A percentile compares a stretch with the other conserved stretches of the same genome.
These are phyloP conservation scores for Curvularia verruculosa DNA, from an alignment of 2,329 filamentous ascomycete genomes.

Conservation along the genomic window DNA sequence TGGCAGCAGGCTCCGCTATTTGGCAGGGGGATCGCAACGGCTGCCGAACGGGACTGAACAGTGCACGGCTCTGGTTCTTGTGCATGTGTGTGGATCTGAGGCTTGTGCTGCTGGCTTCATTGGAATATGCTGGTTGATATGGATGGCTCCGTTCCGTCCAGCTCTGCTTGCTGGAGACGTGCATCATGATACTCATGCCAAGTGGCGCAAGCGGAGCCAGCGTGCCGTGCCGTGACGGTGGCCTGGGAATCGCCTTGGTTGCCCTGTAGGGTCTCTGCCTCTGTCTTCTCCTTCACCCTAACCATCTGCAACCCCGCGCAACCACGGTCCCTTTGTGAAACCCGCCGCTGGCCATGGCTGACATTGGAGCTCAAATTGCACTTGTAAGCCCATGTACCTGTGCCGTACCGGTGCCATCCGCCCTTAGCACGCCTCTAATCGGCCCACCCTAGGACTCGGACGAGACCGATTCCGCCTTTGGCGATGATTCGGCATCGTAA, in stretches of 20 bases:
- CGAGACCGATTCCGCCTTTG: constrained; percentile 26
- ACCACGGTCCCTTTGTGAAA: neutral
- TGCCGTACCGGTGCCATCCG: neutral
- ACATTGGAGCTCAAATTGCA: constrained; percentile 23
- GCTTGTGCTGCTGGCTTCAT: neutral
- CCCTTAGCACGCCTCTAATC: constrained; percentile 8
- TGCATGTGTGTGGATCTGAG: neutral
- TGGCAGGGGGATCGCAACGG: neutral
- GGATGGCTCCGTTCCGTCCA: neutral
- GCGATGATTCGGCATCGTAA: constrained; percentile 29
- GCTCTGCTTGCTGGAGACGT: neutral
- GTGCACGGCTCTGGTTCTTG: neutral
- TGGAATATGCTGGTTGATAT: no score
- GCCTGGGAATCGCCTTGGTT: neutral
- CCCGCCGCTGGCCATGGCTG: constrained; percentile 20
- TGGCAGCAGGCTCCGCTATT: neutral
- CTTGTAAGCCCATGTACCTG: constrained; percentile 14
- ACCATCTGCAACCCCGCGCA: neutral
- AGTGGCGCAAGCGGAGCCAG: neutral
- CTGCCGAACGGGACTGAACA: neutral
- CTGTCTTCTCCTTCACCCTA: no score
- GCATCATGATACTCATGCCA: neutral
- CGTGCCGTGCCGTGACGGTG: constrained; percentile 1
- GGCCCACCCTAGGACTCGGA: constrained; percentile 21
- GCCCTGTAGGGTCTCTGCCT: neutral